phyloP scores from a whole-genome alignment of 768 basidiomycete species.

The Amanita thiersii region DNA sequence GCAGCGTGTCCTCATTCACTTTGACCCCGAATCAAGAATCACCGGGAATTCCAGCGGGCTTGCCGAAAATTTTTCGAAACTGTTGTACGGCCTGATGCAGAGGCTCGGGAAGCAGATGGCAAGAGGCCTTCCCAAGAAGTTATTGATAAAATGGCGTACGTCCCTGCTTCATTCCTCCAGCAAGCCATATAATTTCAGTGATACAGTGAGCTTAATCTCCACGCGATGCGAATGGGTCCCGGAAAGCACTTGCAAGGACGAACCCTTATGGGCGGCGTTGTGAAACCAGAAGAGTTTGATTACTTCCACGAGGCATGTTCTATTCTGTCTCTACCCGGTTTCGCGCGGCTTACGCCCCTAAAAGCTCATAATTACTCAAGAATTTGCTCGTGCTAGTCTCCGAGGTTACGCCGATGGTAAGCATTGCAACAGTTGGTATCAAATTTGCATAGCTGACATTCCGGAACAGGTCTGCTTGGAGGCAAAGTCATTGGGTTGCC shows the following conservation, averaged over 20 bases:
- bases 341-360: no score
- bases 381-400: constrained; percentile 57
- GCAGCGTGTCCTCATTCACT: not conserved
- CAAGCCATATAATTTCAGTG: constrained; percentile 34
- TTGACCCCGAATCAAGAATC: constrained; percentile 28
- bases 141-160: constrained; percentile 83
- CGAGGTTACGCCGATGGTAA: constrained; percentile 81
- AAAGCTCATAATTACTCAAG: constrained; percentile 82
- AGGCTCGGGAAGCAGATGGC: constrained; percentile 78
- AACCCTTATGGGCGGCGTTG: constrained; percentile 71
- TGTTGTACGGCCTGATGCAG: constrained; percentile 43
- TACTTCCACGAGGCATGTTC: constrained; percentile 73
- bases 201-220: constrained; percentile 54
- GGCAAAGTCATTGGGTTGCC: constrained; percentile 84
- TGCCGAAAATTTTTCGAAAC: constrained; percentile 65
- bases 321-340: no score
- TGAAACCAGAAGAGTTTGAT: constrained; percentile 83
- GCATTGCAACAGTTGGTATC: constrained; percentile 5
- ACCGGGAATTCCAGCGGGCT: constrained; percentile 45
- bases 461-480: constrained; percentile 45
- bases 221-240: constrained; percentile 92
- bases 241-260: constrained; percentile 87
- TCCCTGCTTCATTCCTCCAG: constrained; percentile 39
- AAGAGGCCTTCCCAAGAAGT: constrained; percentile 77
- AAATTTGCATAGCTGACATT: constrained; percentile 13